phyloP scores from a whole-genome alignment of 768 basidiomycete species.

The Termitomyces sp. region DNA sequence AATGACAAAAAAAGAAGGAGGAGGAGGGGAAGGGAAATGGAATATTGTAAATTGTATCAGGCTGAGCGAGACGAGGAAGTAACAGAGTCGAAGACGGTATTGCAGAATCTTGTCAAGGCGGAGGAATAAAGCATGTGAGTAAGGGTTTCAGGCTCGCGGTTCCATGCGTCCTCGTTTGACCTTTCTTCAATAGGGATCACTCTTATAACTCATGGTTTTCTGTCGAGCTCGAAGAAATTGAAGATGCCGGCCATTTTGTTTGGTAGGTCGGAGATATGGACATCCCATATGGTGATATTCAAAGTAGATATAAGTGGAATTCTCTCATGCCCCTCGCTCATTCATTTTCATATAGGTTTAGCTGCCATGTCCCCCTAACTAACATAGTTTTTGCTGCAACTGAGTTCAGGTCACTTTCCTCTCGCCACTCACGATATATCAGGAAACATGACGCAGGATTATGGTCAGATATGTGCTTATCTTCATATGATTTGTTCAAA shows the following conservation, averaged over 20 bases:
- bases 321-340: not conserved
- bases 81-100: slow-evolving; percentile 43
- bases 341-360: not conserved
- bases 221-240: not conserved
- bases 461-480: not conserved
- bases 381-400: not conserved
- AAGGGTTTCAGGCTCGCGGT: not conserved
- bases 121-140: slow-evolving; percentile 9
- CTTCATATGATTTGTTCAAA: not conserved
- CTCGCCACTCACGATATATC: not conserved
- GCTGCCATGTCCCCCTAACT: not conserved
- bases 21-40: slow-evolving; percentile 24
- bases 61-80: slow-evolving; percentile 21
- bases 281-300: not conserved
- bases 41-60: not conserved
- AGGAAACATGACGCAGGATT: not conserved
- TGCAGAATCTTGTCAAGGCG: slow-evolving; percentile 50
- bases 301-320: not conserved
- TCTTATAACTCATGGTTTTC: not conserved
- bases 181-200: not conserved
- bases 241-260: not conserved
- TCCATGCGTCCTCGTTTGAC: not conserved
- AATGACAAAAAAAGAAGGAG: slow-evolving; percentile 18
- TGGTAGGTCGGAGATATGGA: not conserved
- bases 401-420: not conserved